Percentiles rank a stretch among this genome's conserved stretches.
These are phyloP conservation scores for Yamadazyma membranifaciens DNA, from an alignment of 1,139 yeast genomes.

Conservation along the genomic window DNA sequence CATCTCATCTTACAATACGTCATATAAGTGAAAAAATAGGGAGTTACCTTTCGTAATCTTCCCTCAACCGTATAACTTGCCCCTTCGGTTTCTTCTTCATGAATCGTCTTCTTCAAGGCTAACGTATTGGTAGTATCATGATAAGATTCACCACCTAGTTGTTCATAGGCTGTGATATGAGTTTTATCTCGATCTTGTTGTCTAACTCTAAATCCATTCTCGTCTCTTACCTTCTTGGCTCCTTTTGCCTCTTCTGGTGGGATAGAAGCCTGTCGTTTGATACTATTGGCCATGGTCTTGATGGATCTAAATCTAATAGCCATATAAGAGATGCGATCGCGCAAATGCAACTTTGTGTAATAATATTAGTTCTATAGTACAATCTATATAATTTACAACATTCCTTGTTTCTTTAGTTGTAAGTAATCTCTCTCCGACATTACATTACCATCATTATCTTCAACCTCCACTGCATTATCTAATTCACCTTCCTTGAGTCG, in stretches of 20 bases:
- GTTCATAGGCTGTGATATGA: slow-evolving; percentile 39
- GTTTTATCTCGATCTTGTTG: slow-evolving; percentile 46
- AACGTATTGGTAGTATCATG: slow-evolving; percentile 22
- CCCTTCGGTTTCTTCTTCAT: slow-evolving; percentile 54
- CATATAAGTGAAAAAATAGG: slow-evolving; percentile 84
- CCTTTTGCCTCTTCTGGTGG: slow-evolving; percentile 16
- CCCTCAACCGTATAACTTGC: slow-evolving; percentile 56
- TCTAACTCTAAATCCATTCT: slow-evolving; percentile 48
- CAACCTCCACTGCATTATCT: slow-evolving; percentile 74
- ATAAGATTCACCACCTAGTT: slow-evolving; percentile 34
- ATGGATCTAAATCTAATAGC: neutral
- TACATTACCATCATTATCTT: slow-evolving; percentile 90
- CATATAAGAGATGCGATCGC: slow-evolving; percentile 2
- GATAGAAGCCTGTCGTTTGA: slow-evolving; percentile 24
- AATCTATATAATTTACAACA: slow-evolving; percentile 19
- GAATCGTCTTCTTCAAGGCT: slow-evolving; percentile 42
- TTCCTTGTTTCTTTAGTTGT: slow-evolving; percentile 83
- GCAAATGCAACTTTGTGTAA: neutral
- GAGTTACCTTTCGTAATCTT: slow-evolving; percentile 68
- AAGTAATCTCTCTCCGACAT: slow-evolving; percentile 80
- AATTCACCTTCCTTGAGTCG: slow-evolving; percentile 38
- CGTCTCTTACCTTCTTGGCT: slow-evolving; percentile 35
- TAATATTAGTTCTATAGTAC: neutral
- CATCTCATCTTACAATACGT: slow-evolving; percentile 92
- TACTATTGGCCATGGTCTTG: slow-evolving; percentile 12